Evolutionary conservation across 179 eudicot species (phyloP), one percentile per base, ranked within the genome.

Genomic region (Silene noctiflora): DNA sequence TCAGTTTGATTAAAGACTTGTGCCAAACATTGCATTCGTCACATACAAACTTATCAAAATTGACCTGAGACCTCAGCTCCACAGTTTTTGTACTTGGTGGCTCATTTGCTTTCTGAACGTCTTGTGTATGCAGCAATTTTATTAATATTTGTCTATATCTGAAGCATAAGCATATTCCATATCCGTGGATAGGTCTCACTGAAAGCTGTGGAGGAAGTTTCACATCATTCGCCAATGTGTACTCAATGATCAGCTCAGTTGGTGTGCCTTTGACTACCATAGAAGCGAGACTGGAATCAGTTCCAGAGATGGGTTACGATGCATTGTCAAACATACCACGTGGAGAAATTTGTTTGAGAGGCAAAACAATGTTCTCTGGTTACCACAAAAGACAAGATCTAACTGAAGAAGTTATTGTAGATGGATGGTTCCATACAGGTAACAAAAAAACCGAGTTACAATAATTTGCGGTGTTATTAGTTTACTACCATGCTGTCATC

Each of bases 351-450:
- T 95, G 99, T 77, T 80, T 93, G 72, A 83, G 98, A 85, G 99
- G 98, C 6, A 88, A 80, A 29, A 89, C 97, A 6, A 81, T 95
- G 84, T 95, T 95, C 83, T 95, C 97, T n/a, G 99, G 98, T 53
- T 95, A 95, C 72, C 83, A 93, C 76, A 95, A 95, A 68, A 87
- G 96, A 68, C 83, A 69, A 22, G 99, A 95, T 86, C 87, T 95
- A 67, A 89, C 85, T 6, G 77, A 89, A 13, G 87, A 87, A 46
- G 96, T 89, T 66, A 39, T 89, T 33, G 81, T 91, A 4, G 98
- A 91, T 73, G 99, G 98, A 48, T 95, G 99, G 99, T 93, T 95
- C 76, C 99, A 91, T 79, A 93, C 99, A 75, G 99, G 99, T 95
- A 81, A 62, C 62, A 44, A 13, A 46, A 46, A 59, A 71, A 27